Conservation (phyloP, 2,329 filamentous ascomycete genomes). For the Clarireedia paspali region DNA sequence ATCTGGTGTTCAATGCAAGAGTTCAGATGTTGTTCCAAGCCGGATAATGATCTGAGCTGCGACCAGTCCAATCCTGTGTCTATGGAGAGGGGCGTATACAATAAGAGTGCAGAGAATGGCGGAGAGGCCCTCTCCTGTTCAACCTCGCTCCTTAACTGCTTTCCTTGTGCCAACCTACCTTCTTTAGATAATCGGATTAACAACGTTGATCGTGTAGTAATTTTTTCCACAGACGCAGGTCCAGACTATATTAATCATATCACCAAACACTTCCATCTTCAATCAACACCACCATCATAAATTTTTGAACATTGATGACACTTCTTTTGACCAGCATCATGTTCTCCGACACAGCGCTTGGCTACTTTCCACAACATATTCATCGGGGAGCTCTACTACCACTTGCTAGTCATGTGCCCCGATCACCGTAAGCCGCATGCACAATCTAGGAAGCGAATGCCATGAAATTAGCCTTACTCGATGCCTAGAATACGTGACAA, state of each 20-base stretch:
- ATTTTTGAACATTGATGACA: not conserved
- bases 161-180: not conserved
- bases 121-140: not conserved
- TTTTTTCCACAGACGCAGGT: not conserved
- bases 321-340: not conserved
- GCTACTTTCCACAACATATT: not conserved
- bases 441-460: not conserved
- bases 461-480: not conserved
- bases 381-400: not conserved
- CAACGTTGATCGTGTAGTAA: constrained; percentile 3
- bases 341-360: not conserved
- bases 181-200: not conserved
- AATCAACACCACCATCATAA: not conserved
- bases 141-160: not conserved
- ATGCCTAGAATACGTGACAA: not conserved
- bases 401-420: not conserved
- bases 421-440: not conserved
- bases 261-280: not conserved
- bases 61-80: too few relatives aligned
- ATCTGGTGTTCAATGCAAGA: too few relatives aligned
- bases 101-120: not conserved
- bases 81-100: not conserved
- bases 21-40: too few relatives aligned
- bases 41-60: too few relatives aligned
- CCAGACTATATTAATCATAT: not conserved